phyloP scores from a whole-genome alignment of 306 rosid species.

The Bauhinia variegata region DNA sequence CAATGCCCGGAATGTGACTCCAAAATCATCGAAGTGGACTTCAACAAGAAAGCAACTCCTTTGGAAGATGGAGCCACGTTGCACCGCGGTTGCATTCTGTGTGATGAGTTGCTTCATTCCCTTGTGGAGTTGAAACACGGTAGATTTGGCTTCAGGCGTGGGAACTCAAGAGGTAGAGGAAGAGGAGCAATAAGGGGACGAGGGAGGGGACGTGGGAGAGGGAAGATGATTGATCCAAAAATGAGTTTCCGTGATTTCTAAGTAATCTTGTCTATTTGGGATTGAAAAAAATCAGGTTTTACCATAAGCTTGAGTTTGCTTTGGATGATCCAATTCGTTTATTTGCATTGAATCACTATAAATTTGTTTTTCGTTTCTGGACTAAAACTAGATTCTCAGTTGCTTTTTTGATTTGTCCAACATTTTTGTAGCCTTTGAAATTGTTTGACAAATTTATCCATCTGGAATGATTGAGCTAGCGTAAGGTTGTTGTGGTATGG shows the following conservation, averaged over 20 bases:
- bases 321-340: constrained; percentile 1
- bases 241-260: constrained; percentile 96
- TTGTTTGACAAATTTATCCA: too few species aligned
- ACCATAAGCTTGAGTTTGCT: constrained; percentile 9
- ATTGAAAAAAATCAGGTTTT: not conserved
- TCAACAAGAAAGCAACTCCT: constrained; percentile 92
- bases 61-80: constrained; percentile 81
- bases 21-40: constrained; percentile 81
- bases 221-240: constrained; percentile 71
- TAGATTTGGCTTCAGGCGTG: constrained; percentile 55
- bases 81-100: constrained; percentile 82
- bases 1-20: constrained; percentile 82
- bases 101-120: constrained; percentile 91
- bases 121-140: constrained; percentile 92
- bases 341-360: constrained; percentile 8
- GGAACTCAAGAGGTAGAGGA: constrained; percentile 69
- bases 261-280: constrained; percentile 12
- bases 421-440: too few species aligned
- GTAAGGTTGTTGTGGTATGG: too few species aligned
- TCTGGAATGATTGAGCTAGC: too few species aligned
- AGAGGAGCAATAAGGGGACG: constrained; percentile 77
- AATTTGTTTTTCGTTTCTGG: constrained; percentile 2
- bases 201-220: constrained; percentile 59
- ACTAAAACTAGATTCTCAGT: not conserved
- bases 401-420: too few species aligned